Evolutionary conservation across 1,284 basidiomycete species (phyloP).

Genomic region (Tausonia pullulans): DNA sequence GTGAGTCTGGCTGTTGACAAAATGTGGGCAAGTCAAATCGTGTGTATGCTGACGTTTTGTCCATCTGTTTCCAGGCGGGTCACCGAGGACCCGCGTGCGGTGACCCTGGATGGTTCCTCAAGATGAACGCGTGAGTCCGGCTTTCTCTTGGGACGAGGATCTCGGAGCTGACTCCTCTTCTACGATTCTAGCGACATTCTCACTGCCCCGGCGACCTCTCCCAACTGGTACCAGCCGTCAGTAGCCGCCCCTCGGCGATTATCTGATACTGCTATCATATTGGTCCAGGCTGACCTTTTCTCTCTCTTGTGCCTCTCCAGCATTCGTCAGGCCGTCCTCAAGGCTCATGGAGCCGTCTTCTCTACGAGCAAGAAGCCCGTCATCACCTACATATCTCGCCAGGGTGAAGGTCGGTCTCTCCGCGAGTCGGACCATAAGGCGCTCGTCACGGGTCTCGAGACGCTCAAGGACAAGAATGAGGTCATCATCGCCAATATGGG

Average conservation of each 20-base stretch:
- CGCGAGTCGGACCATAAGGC: conserved; percentile 33
- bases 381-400: conserved; percentile 76
- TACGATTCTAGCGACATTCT: no score
- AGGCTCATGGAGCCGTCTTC: neutral
- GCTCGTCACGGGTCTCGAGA: conserved; percentile 39
- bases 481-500: conserved; percentile 8
- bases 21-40: no score
- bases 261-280: conserved; percentile 47
- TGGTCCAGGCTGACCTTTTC: neutral
- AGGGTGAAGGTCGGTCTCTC: conserved; percentile 62
- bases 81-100: no score
- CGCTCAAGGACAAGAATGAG: conserved; percentile 50
- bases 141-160: no score
- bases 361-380: conserved; percentile 37
- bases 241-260: conserved; percentile 62
- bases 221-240: neutral
- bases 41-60: no score
- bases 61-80: no score
- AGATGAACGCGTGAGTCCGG: no score
- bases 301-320: neutral
- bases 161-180: no score
- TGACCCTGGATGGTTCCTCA: no score
- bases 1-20: no score
- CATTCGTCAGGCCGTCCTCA: neutral
- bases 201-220: no score